Evolutionary conservation across 768 basidiomycete genomes (phyloP).

Genomic region (Calocybe indica): DNA sequence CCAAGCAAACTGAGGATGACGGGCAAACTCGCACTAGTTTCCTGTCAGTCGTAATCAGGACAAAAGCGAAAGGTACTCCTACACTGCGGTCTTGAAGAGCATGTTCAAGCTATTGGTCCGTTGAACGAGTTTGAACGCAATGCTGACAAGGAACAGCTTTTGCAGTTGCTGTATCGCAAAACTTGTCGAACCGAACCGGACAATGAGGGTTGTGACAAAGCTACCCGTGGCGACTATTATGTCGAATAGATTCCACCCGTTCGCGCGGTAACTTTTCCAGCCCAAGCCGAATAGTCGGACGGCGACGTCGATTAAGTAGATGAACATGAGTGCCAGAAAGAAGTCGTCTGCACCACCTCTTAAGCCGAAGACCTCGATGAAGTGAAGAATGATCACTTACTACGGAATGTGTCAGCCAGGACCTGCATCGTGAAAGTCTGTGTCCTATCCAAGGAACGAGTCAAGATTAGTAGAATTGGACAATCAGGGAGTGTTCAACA

Average conservation of each 20-base stretch:
- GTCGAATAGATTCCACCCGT: constrained; percentile 95
- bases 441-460: constrained; percentile 44
- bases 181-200: constrained; percentile 46
- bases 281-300: constrained; percentile 84
- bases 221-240: constrained; percentile 74
- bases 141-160: constrained; percentile 88
- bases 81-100: constrained; percentile 95
- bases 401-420: constrained; percentile 48
- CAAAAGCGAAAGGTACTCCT: constrained; percentile 26
- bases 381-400: constrained; percentile 31
- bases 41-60: constrained; percentile 3
- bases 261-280: constrained; percentile 74
- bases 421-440: constrained; percentile 59
- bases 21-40: constrained; percentile 71
- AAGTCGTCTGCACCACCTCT: constrained; percentile 50
- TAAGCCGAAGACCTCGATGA: constrained; percentile 1
- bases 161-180: constrained; percentile 64
- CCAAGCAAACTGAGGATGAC: constrained; percentile 79
- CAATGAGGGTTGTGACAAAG: constrained; percentile 74
- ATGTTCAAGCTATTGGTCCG: constrained; percentile 84
- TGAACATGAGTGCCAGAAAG: constrained; percentile 64
- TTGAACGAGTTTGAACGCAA: constrained; percentile 93
- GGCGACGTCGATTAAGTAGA: constrained; percentile 72
- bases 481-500: constrained; percentile 17
- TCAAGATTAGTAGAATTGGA: background rate